phyloP scores from a whole-genome alignment of 257 asterid genomes.

The Agastache rugosa region DNA sequence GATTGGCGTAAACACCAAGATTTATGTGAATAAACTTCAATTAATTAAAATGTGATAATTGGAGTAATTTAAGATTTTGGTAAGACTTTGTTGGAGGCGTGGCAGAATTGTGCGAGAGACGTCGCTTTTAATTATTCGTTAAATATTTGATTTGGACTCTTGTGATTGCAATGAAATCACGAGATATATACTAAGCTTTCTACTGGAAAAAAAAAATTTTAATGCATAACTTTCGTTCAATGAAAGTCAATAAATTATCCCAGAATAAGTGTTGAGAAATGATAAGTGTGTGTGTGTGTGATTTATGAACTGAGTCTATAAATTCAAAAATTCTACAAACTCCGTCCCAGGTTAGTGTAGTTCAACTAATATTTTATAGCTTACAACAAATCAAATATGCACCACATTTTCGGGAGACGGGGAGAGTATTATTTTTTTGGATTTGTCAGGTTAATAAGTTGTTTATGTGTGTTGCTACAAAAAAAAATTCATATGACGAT shows the following conservation, averaged over 20 bases:
- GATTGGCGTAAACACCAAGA: slow-evolving; percentile 24
- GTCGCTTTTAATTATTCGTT: slow-evolving; percentile 22
- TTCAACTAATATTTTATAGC: too few relatives aligned
- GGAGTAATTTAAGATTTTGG: slow-evolving; percentile 6
- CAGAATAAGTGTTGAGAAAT: too few relatives aligned
- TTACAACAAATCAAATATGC: too few relatives aligned
- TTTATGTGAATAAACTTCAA: background rate
- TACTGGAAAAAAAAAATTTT: background rate
- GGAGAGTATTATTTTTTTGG: too few relatives aligned
- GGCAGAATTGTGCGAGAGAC: slow-evolving; percentile 23
- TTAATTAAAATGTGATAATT: slow-evolving; percentile 6
- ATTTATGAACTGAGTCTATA: too few relatives aligned
- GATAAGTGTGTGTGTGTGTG: too few relatives aligned
- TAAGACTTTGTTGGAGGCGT: slow-evolving; percentile 9
- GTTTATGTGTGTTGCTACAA: too few relatives aligned
- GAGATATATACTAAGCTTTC: background rate
- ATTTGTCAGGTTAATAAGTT: too few relatives aligned
- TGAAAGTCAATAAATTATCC: background rate
- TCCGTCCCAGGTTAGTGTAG: too few relatives aligned
- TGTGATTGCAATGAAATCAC: background rate
- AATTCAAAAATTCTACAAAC: too few relatives aligned
- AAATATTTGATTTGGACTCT: background rate
- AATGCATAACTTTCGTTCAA: background rate
- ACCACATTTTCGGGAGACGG: too few relatives aligned
- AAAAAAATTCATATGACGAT: too few relatives aligned